These are phyloP conservation scores for Trichocladium uniseriatum DNA, from an alignment of 495 filamentous ascomycete genomes.

Conservation along the genomic window DNA sequence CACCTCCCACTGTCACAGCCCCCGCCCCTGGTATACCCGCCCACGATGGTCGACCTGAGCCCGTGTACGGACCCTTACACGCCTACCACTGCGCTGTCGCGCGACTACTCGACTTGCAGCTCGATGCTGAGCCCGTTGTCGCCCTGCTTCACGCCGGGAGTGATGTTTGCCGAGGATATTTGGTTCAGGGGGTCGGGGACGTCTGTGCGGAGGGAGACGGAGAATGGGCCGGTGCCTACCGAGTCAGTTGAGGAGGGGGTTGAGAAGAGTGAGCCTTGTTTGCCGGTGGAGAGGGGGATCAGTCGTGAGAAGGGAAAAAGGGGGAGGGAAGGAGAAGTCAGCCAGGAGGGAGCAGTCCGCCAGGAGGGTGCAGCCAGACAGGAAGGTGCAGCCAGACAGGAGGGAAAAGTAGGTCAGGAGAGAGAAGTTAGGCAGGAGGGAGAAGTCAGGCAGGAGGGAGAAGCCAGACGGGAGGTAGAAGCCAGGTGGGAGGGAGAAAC, in stretches of 20 bases:
- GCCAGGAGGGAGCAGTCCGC: too few species aligned
- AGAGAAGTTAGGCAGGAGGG: too few species aligned
- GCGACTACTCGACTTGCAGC: neutral
- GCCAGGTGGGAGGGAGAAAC: too few species aligned
- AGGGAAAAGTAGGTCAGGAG: too few species aligned
- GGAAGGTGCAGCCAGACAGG: too few species aligned
- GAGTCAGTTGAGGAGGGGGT: neutral
- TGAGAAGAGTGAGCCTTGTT: too few species aligned
- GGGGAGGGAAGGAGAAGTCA: too few species aligned
- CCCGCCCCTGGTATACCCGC: neutral
- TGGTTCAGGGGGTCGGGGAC: conserved; percentile 2
- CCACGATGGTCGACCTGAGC: neutral
- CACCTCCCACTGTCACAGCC: neutral
- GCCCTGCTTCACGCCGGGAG: conserved; percentile 6
- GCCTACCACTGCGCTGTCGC: neutral
- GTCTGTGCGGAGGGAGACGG: neutral
- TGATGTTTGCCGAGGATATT: conserved; percentile 12
- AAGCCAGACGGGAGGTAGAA: too few species aligned
- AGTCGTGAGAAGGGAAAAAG: too few species aligned
- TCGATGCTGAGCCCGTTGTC: conserved; percentile 10
- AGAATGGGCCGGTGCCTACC: neutral
- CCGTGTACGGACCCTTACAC: neutral
- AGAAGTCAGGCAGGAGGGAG: too few species aligned
- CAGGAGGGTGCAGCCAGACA: too few species aligned
- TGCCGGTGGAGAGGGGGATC: too few species aligned